Base-by-base conservation (phyloP, 2,329 filamentous ascomycete genomes). In the Aspergillus niger region DNA sequence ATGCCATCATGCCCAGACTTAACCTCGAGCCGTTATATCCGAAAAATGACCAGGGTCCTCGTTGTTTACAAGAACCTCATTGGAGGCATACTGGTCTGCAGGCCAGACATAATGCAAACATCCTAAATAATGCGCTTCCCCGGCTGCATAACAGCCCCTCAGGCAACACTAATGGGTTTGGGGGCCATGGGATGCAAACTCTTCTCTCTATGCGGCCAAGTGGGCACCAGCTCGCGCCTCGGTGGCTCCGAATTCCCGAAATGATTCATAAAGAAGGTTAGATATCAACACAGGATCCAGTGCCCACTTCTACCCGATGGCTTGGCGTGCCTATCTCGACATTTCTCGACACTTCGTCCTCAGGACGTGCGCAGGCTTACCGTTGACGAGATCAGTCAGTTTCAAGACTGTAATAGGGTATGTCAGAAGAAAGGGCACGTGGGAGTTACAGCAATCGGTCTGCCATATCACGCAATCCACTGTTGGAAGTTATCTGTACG, bases 251-350 rank as follows among this genome's bases (percentile, higher is more conserved):
- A 50, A 50, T 13, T 4, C 8, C 47, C 47, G 47, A 50, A 26
- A 26, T 50, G 47, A 50, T 17, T 50, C 47, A 17, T 32, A 11
- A 36, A 36, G 15, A 32, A 50, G 26, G 47, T 50, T 50, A 36
- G 32, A 36, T 36, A 32, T 32, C 47, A 30, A n/a, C 7, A 50
- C 30, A 32, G 47, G 47, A 26, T 28, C 26, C 26, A 28, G 47
- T 30, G 47, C 28, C 47, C 47, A 50, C 47, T 50, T 30, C 26
- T 32, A 50, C 26, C 47, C 47, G 47, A 50, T 50, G 26, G n/a
- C 47, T 30, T 50, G 47, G 47, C 47, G 15, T 20, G 26, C n/a
- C 30, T 50, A 50, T 50, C 47, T 32, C 47, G 47, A 50, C 47
- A 30, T 50, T 30, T 32, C 26, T 50, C 13, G 8, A 28, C 24